Evolutionary conservation across 805 yeast genomes (phyloP).

Genomic region (Starmerella stigmatis): DNA sequence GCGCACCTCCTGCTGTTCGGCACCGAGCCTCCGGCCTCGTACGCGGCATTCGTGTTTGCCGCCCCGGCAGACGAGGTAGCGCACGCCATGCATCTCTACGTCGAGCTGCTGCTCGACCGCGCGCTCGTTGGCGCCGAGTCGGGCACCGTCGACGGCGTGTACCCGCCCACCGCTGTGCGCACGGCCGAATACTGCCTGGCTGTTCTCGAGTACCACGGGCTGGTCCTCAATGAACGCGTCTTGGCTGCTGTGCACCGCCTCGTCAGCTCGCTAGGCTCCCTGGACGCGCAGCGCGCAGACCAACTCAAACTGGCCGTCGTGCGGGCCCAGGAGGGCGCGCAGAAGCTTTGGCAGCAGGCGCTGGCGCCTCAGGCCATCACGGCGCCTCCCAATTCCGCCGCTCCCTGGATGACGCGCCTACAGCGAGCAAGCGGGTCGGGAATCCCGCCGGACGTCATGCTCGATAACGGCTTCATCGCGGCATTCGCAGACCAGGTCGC

Average conservation of each 20-base stretch:
- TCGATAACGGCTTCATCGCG: conserved; percentile 45
- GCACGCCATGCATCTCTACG: conserved; percentile 4
- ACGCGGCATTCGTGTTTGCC: conserved; percentile 6
- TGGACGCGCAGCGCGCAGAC: conserved; percentile 43
- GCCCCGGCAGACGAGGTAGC: conserved; percentile 10
- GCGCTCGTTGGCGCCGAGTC: conserved; percentile 1
- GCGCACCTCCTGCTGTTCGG: conserved; percentile 60
- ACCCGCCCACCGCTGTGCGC: conserved; percentile 41
- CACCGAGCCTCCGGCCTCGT: neutral
- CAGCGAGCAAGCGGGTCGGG: conserved; percentile 9
- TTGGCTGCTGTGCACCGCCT: conserved; percentile 49
- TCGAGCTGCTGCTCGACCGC: conserved; percentile 19
- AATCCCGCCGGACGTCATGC: conserved; percentile 39
- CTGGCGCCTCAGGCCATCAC: neutral
- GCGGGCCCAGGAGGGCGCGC: conserved; percentile 14
- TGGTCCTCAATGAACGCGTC: conserved; percentile 52
- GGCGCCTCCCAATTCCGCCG: neutral
- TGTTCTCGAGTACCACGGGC: conserved; percentile 54
- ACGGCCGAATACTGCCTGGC: conserved; percentile 45
- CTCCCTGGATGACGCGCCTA: conserved; percentile 3
- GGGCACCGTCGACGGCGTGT: conserved; percentile 11
- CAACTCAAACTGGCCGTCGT: conserved; percentile 42
- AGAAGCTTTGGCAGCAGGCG: conserved; percentile 6
- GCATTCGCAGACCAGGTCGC: conserved; percentile 56
- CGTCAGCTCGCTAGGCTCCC: conserved; percentile 39